Base-by-base conservation (phyloP, 1,139 yeast species). In the Kodamaea sp. region DNA sequence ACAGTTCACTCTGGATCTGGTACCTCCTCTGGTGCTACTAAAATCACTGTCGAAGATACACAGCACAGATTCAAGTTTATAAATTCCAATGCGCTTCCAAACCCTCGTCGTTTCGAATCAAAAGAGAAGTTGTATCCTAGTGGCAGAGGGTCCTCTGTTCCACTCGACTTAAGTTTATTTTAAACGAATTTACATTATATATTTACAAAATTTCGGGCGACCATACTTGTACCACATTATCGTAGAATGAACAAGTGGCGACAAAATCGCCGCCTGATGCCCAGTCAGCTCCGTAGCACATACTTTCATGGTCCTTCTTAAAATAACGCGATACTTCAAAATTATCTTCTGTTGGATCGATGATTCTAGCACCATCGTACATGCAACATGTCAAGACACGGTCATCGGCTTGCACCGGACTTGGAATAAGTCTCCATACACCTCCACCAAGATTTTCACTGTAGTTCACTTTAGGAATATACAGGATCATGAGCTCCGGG, bases 231-330 rank as follows among this genome's bases (percentile, higher is more conserved):
- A 90, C 75, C 22, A 84, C 78, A 43, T 77, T 76, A 59, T 92
- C 98, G 62, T 92, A 92, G 58, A 92, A 92, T 39, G 96, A 87
- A 57, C 97, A 89, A 1, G 96, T 89, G 3, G 79, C 82, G 3
- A 84, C 73, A 20, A 53, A 54, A 1, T 58, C 55, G 5, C 74
- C 77, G 11, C 67, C 67, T 1, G 57, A 57, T 8, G 75, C 65
- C 96, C 97, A 89, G 55, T 86, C 96, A 4, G 95, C 96, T 0
- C 97, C 97, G 54, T 92, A 92, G 38, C 92, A 89, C 88, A 92
- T 92, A 48, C 96, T 87, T 35, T 80, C 82, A 57, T 92, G 97
- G 22, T 84, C 85, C 24, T 75, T 75, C 46, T 81, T 83, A 55
- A 81, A 77, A 44, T 72, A 75, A 22, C 68, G 60, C 4, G 58